A percentile compares a stretch with the other conserved stretches of the same genome.
phyloP scores from a whole-genome alignment of 148 eudicot species.

The Suaeda aralocaspica region DNA sequence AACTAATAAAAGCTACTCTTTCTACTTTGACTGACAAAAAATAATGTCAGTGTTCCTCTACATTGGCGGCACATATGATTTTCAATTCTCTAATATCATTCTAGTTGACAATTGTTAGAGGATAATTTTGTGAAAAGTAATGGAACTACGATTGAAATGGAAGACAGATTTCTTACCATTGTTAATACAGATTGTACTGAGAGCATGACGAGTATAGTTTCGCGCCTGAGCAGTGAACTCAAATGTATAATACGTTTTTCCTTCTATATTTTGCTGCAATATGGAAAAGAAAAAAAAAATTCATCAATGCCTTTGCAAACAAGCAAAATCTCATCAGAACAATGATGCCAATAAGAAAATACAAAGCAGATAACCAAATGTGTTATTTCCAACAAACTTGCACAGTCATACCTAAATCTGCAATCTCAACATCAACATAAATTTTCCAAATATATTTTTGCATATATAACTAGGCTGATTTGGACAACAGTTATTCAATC shows the following conservation, averaged over 20 bases:
- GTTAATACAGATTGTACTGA: conserved; percentile 73
- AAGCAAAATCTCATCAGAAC: neutral
- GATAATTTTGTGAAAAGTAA: neutral
- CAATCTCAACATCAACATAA: neutral
- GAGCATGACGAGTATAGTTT: conserved; percentile 91
- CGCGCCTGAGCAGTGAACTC: conserved; percentile 88
- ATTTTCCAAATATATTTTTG: no score
- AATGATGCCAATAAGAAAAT: neutral
- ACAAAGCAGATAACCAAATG: neutral
- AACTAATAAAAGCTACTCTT: neutral
- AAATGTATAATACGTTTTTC: conserved; percentile 78
- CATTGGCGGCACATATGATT: neutral
- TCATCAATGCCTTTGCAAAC: neutral
- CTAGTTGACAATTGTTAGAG: neutral
- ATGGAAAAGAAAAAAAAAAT: conserved; percentile 10
- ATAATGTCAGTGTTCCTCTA: neutral
- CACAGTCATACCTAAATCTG: neutral
- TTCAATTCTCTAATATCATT: neutral
- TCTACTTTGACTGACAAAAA: neutral
- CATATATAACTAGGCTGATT: no score
- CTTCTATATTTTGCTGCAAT: conserved; percentile 85
- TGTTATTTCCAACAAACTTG: no score
- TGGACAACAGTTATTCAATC: no score
- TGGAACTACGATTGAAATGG: neutral
- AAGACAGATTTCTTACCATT: conserved; percentile 57